These are phyloP conservation scores for Ambrosia hybrid DNA, from an alignment of 140 eudicot species.

Conservation along the genomic window DNA sequence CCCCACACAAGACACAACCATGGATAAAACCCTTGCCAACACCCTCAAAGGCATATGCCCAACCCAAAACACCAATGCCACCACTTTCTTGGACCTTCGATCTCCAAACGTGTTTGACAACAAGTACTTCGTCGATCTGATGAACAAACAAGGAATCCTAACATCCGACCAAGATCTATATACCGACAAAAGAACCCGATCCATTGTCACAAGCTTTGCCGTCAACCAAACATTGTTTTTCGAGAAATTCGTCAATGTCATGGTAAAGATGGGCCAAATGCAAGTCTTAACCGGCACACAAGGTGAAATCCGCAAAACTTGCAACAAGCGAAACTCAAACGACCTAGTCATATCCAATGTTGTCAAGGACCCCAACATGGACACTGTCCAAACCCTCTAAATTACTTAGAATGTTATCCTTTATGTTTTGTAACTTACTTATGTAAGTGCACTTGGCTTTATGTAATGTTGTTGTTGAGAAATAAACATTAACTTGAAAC, in stretches of 20 bases:
- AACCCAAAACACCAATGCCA: slow-evolving; percentile 20
- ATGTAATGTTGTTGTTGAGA: neutral
- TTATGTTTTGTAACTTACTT: slow-evolving; percentile 15
- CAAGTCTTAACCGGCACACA: slow-evolving; percentile 37
- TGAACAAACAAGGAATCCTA: slow-evolving; percentile 40
- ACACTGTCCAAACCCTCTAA: slow-evolving; percentile 21
- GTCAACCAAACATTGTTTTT: slow-evolving; percentile 42
- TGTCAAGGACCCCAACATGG: slow-evolving; percentile 18
- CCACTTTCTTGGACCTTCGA: slow-evolving; percentile 33
- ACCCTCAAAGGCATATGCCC: slow-evolving; percentile 43
- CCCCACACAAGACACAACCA: slow-evolving; percentile 51
- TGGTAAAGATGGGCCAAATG: slow-evolving; percentile 50
- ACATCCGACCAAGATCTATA: slow-evolving; percentile 39
- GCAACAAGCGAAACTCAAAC: slow-evolving; percentile 31
- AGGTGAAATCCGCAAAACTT: slow-evolving; percentile 37
- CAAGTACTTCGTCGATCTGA: slow-evolving; percentile 39
- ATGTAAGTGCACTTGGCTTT: slow-evolving; percentile 6
- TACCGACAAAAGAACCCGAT: slow-evolving; percentile 36
- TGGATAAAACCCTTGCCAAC: slow-evolving; percentile 44
- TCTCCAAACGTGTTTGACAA: slow-evolving; percentile 45
- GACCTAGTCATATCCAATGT: slow-evolving; percentile 29
- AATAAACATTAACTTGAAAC: neutral
- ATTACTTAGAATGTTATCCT: slow-evolving; percentile 23
- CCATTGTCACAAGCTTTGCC: slow-evolving; percentile 39
- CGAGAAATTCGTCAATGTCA: slow-evolving; percentile 40